Evolutionary conservation across 495 filamentous ascomycete species (phyloP), one percentile per base, ranked within the genome.

Genomic region (Aspergillus coremiiformis): DNA sequence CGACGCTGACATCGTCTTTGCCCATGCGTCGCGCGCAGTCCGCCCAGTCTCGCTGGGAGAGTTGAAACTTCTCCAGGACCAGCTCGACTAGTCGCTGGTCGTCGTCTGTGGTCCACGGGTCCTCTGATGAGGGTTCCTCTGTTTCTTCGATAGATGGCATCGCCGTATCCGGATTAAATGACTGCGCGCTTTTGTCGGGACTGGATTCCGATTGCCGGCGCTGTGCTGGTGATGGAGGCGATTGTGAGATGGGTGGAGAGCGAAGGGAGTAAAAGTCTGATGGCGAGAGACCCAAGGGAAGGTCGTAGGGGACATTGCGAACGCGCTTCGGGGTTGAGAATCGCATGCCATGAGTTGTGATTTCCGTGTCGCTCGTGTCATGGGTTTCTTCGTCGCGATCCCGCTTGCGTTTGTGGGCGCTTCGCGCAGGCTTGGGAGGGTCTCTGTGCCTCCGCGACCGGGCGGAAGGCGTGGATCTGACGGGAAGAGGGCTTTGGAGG

Each of bases 31-130:
- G 72, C 49, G 86, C 86, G 68, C 86, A 90, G 51, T 90, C 86
- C 42, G 88, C 83, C 87, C 85, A 90, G 51, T 90, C 85, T 47
- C 73, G 78, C 64, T 82, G 83, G 37, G 79, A 81, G 21, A 90
- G 79, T 54, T 80, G 80, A 44, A 90, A 77, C 61, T 89, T 90
- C 60, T 85, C 82, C 2, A 90, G 72, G 27, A 90, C 85, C 23
- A 89, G 69, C 60, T 87, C 80, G 21, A 90, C 79, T 5, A 92
- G 72, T 20, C 82, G 76, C 46, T 83, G 72, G 64, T 90, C 86
- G 56, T 90, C 84, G 44, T 84, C 81, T 5, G 75, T 70, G 33
- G 80, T 78, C 86, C 85, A 89, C 12, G 61, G 58, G 21, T 75
- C 73, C 47, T 80, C 70, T 17, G 19, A 41, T 6, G n/a, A 10